These are phyloP conservation scores for Aspergillus sclerotioniger DNA, from an alignment of 495 filamentous ascomycete genomes.

Conservation along the genomic window DNA sequence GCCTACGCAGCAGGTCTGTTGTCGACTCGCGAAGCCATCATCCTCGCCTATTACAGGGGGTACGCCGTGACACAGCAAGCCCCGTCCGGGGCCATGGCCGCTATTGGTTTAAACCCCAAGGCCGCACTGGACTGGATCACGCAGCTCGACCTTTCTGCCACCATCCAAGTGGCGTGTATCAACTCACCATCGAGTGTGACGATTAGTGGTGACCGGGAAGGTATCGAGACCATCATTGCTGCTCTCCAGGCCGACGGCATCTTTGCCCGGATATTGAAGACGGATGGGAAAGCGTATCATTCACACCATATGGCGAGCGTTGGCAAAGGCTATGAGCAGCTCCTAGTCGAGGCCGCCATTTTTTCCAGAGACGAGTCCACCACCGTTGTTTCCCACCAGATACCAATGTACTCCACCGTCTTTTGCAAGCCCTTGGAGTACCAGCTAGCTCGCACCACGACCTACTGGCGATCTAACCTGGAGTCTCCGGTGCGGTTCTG, in stretches of 20 bases:
- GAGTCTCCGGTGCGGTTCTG: conserved; percentile 1
- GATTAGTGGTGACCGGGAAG: neutral
- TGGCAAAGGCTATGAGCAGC: neutral
- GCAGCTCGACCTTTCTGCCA: neutral
- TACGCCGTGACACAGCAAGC: neutral
- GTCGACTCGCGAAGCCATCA: conserved; percentile 14
- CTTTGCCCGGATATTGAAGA: conserved; percentile 1
- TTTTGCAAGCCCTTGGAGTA: neutral
- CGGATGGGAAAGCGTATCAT: conserved; percentile 2
- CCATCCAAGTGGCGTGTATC: conserved; percentile 1
- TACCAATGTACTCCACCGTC: neutral
- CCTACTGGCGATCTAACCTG: neutral
- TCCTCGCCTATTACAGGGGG: conserved; percentile 23
- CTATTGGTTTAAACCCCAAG: conserved; percentile 13
- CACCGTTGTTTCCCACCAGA: too few relatives aligned
- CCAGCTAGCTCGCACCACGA: neutral
- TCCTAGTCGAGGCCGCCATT: neutral
- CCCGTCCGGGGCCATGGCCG: conserved; percentile 17
- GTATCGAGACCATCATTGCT: neutral
- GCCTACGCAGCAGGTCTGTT: conserved; percentile 16
- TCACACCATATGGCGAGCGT: neutral
- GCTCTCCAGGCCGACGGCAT: neutral
- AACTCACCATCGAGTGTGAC: conserved; percentile 4
- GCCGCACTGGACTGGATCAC: neutral
- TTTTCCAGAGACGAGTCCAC: too few relatives aligned